Base-by-base conservation (phyloP, 495 filamentous ascomycete genomes). In the Aspergillus homomorphus region DNA sequence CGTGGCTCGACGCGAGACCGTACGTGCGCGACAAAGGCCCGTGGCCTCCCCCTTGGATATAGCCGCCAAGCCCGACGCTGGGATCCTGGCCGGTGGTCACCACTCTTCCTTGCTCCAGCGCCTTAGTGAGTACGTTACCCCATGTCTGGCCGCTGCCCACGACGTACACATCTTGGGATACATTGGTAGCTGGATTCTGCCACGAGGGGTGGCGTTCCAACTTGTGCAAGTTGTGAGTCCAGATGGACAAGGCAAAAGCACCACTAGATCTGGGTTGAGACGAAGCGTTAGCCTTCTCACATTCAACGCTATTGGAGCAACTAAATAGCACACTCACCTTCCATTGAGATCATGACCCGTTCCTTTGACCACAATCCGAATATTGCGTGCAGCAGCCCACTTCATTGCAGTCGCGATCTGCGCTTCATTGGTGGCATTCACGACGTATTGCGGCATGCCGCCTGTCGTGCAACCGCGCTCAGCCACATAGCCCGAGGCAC, bases 31-130 rank as follows among this genome's bases (percentile, higher is more conserved):
- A 80, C 16, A 83, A 62, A 0, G 81, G 79, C 0, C 82, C 80
- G 55, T 85, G 82, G 16, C 83, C 83, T n/a, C 82, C 83, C 18
- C 80, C 81, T 53, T 83, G 80, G 18, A 80, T 70, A 45, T 80
- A 76, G 18, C 83, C 82, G n/a, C 82, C 83, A 0, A 70, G 59
- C 5, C 69, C 70, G 14, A 76, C 67, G 0, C 60, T 67, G 5
- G 58, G 38, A 22, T 69, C 68, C 38, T 66, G 58, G 6, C 70
- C 69, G 24, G 62, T 64, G 1, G 67, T 62, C 1, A 72, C 60
- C 1, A 64, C 55, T 41, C 69, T 22, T 16, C 59, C 60, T 0
- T 64, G 6, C 1, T 41, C n/a, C n/a, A 64, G 46, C 1, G 57
- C 69, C 12, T 46, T 44, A 1, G 9, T 50, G 46, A 68, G 60